Conservation (phyloP, 805 yeast genomes). For the Candida boidinii region DNA sequence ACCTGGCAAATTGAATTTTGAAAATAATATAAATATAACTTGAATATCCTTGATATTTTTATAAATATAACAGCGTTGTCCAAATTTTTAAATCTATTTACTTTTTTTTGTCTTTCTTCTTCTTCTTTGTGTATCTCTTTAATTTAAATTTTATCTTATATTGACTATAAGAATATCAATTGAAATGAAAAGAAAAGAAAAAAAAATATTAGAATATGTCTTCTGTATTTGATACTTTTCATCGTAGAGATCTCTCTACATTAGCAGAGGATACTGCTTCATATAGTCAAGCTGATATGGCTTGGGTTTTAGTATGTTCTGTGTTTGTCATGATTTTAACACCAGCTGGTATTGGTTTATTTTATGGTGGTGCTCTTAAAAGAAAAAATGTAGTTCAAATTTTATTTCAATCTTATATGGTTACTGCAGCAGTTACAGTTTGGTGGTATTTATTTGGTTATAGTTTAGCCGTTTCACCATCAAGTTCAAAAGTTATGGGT, state of each 20-base stretch:
- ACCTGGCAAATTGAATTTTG: too few species aligned
- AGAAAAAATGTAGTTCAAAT: slow-evolving; percentile 35
- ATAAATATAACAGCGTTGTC: too few species aligned
- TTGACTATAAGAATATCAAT: too few species aligned
- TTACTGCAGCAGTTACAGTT: slow-evolving; percentile 27
- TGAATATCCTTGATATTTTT: too few species aligned
- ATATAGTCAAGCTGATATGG: slow-evolving; percentile 36
- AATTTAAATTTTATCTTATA: too few species aligned
- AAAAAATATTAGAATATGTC: too few species aligned
- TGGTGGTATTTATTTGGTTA: slow-evolving; percentile 40
- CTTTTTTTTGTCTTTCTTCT: too few species aligned
- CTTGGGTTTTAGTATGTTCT: slow-evolving; percentile 37
- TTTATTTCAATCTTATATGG: slow-evolving; percentile 35
- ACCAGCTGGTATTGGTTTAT: slow-evolving; percentile 34
- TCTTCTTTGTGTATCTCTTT: too few species aligned
- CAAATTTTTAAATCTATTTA: too few species aligned
- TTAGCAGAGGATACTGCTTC: slow-evolving; percentile 29
- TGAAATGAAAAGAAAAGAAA: too few species aligned
- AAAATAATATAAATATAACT: too few species aligned
- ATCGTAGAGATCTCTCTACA: slow-evolving; percentile 14
- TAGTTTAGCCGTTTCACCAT: slow-evolving; percentile 31
- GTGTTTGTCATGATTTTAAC: slow-evolving; percentile 40
- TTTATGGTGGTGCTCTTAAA: slow-evolving; percentile 33
- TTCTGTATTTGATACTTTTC: too few species aligned
- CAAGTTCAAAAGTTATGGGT: slow-evolving; percentile 24